Percentiles rank a stretch among this genome's conserved stretches.
Evolutionary conservation across 2,329 filamentous ascomycete genomes (phyloP).

Genomic region (Fusarium brevicatenulatum): DNA sequence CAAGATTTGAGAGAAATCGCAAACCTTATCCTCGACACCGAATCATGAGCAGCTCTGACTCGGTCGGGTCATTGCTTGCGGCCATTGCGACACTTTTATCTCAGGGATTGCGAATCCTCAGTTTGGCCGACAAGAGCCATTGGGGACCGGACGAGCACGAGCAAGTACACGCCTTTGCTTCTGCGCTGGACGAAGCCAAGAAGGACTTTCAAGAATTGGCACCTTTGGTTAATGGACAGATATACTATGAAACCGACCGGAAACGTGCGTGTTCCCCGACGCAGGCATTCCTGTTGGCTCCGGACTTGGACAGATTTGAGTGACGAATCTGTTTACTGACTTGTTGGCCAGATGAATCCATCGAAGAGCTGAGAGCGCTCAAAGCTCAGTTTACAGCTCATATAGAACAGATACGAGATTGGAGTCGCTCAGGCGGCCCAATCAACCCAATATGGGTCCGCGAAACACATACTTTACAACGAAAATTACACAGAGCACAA

Average conservation of each 20-base stretch:
- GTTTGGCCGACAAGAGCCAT: conserved; percentile 66
- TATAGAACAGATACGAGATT: conserved; percentile 62
- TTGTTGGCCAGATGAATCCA: conserved; percentile 58
- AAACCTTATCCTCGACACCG: conserved; percentile 22
- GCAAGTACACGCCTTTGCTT: conserved; percentile 65
- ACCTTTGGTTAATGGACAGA: conserved; percentile 63
- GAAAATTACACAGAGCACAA: conserved; percentile 66
- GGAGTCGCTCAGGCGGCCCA: conserved; percentile 64
- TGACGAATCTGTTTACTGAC: conserved; percentile 5
- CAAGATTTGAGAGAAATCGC: conserved; percentile 18
- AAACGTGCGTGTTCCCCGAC: conserved; percentile 54
- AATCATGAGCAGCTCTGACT: conserved; percentile 57
- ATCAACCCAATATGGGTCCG: conserved; percentile 66
- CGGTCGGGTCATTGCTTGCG: conserved; percentile 68
- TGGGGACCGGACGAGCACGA: conserved; percentile 70
- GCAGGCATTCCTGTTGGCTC: neutral
- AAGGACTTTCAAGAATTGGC: conserved; percentile 69
- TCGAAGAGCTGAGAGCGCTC: conserved; percentile 61
- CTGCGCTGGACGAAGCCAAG: conserved; percentile 67
- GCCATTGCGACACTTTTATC: conserved; percentile 65
- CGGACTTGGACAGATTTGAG: neutral
- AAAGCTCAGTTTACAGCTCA: conserved; percentile 59
- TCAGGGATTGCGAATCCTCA: conserved; percentile 64
- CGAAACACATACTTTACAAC: conserved; percentile 61
- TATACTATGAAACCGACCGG: conserved; percentile 68